These are phyloP conservation scores for Tilletia setariae DNA, from an alignment of 1,284 basidiomycete species.

Conservation along the genomic window DNA sequence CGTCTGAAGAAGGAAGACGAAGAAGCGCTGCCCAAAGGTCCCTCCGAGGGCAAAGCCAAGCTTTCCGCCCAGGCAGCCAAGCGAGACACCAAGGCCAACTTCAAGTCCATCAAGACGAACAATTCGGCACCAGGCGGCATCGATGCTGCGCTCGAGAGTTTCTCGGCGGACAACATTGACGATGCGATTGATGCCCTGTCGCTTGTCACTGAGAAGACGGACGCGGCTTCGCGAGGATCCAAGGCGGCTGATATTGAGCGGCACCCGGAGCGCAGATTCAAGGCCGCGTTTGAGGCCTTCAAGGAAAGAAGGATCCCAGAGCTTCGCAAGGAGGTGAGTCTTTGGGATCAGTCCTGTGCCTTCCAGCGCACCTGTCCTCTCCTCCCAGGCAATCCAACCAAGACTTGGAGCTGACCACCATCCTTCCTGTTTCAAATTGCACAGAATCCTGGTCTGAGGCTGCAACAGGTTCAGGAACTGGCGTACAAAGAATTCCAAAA, in stretches of 20 bases:
- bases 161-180: slow-evolving; percentile 81
- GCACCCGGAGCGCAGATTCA: slow-evolving; percentile 79
- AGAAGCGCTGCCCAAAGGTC: slow-evolving; percentile 59
- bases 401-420: no score
- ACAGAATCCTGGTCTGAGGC: slow-evolving; percentile 73
- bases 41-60: slow-evolving; percentile 11
- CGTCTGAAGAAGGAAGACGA: slow-evolving; percentile 75
- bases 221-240: slow-evolving; percentile 69
- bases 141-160: slow-evolving; percentile 56
- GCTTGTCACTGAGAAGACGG: slow-evolving; percentile 83
- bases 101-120: slow-evolving; percentile 56
- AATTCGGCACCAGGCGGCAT: slow-evolving; percentile 24
- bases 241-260: slow-evolving; percentile 77
- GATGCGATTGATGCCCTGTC: slow-evolving; percentile 85
- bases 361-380: no score
- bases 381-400: no score
- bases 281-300: slow-evolving; percentile 86
- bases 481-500: slow-evolving; percentile 59
- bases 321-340: slow-evolving; percentile 63
- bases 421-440: background rate
- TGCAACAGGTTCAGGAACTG: slow-evolving; percentile 72
- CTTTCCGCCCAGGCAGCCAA: slow-evolving; percentile 12
- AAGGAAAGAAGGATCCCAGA: slow-evolving; percentile 81
- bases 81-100: slow-evolving; percentile 65
- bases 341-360: slow-evolving; percentile 15